Conservation (phyloP, 2,329 filamentous ascomycete species). For the Bipolaris victoriae region DNA sequence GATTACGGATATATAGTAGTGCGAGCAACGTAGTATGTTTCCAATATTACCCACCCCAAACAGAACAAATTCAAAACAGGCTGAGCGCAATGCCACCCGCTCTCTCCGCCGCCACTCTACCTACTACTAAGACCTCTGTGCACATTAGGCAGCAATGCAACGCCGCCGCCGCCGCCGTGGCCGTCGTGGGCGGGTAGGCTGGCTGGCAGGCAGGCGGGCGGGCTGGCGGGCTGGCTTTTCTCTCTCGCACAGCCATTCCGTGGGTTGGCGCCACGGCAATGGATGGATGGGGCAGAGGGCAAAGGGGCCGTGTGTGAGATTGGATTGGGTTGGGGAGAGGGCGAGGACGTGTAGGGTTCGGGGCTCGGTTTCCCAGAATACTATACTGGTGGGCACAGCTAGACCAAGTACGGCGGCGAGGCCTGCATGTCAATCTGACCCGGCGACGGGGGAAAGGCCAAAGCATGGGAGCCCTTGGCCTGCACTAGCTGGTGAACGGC, state of each 20-base stretch:
- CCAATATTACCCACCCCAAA: constrained; percentile 16
- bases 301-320: neutral
- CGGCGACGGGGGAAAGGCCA: constrained; percentile 36
- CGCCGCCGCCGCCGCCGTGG: neutral
- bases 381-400: constrained; percentile 24
- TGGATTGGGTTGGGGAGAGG: neutral
- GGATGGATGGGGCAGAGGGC: neutral
- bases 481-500: constrained; percentile 24
- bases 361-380: constrained; percentile 25
- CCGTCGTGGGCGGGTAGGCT: neutral
- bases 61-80: constrained; percentile 18
- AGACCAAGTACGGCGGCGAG: constrained; percentile 22
- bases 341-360: constrained; percentile 17
- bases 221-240: neutral
- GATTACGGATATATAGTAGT: constrained; percentile 35
- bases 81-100: constrained; percentile 6
- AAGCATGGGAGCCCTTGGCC: constrained; percentile 30
- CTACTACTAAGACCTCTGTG: neutral
- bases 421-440: constrained; percentile 34
- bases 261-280: neutral
- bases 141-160: neutral
- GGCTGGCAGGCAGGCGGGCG: neutral
- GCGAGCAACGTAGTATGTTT: constrained; percentile 18
- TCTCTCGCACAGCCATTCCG: no score
- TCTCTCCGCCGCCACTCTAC: neutral